Percentiles rank a stretch among this genome's conserved stretches.
phyloP scores from a whole-genome alignment of 345 rosid genomes.

The Brassica nigra region DNA sequence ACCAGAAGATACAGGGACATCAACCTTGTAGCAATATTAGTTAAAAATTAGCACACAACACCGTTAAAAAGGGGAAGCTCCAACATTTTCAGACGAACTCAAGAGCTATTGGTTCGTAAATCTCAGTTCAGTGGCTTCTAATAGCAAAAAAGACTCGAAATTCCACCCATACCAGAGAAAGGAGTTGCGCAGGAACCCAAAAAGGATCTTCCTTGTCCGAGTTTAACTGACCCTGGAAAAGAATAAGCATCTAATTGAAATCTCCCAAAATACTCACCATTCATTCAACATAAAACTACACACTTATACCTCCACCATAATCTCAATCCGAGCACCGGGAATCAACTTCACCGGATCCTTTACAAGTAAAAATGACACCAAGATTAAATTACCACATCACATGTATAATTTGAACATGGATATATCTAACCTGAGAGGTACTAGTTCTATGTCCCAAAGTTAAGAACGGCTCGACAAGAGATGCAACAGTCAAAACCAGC shows the following conservation, averaged over 20 bases:
- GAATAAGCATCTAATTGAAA: constrained; percentile 20
- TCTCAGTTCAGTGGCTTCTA: constrained; percentile 4
- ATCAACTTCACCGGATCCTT: constrained; percentile 74
- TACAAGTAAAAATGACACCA: constrained; percentile 29
- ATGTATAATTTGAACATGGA: not conserved
- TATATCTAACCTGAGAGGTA: constrained; percentile 52
- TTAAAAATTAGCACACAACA: constrained; percentile 23
- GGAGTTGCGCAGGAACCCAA: constrained; percentile 60
- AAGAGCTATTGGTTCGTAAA: not conserved
- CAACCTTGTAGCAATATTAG: constrained; percentile 58
- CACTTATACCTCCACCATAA: constrained; percentile 73
- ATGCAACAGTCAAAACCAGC: constrained; percentile 76
- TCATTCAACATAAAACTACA: constrained; percentile 22
- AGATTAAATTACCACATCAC: not conserved
- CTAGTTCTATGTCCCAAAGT: constrained; percentile 46
- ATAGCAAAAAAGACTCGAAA: not conserved
- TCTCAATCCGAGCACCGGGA: constrained; percentile 68
- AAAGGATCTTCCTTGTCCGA: constrained; percentile 43
- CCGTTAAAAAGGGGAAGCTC: not conserved
- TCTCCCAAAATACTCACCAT: not conserved
- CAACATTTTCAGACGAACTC: not conserved
- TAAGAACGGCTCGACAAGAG: constrained; percentile 82
- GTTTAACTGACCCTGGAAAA: constrained; percentile 49
- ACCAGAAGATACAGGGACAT: constrained; percentile 69
- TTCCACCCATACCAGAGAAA: constrained; percentile 59